Percentiles rank a stretch among this genome's conserved stretches.
phyloP scores from a whole-genome alignment of 2,329 filamentous ascomycete species.

The Pezicula radicicola region DNA sequence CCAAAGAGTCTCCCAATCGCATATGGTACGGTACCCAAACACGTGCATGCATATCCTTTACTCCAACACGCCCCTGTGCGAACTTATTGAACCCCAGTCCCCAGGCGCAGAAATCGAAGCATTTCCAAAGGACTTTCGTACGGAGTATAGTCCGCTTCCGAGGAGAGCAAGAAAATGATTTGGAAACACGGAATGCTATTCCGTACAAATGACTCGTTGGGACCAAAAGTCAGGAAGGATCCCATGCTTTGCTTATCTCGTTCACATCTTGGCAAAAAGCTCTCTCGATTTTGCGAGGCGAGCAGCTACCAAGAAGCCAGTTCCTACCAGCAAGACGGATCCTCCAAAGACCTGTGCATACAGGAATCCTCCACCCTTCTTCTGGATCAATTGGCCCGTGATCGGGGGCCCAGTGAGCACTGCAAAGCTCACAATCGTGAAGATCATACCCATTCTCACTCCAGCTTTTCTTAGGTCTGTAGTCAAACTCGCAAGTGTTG shows the following conservation, averaged over 20 bases:
- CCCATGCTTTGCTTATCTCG: neutral
- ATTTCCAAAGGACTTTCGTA: too few relatives aligned
- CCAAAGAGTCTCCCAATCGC: too few relatives aligned
- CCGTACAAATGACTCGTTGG: neutral
- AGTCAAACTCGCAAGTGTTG: conserved; percentile 46
- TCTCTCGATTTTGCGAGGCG: conserved; percentile 35
- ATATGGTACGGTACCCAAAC: too few relatives aligned
- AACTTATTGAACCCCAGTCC: too few relatives aligned
- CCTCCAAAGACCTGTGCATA: conserved; percentile 51
- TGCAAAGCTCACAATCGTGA: conserved; percentile 49
- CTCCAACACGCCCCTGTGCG: too few relatives aligned
- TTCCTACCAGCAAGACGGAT: conserved; percentile 38
- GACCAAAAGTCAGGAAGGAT: neutral
- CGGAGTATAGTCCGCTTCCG: too few relatives aligned
- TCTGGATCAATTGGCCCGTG: conserved; percentile 47
- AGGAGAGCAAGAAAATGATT: too few relatives aligned
- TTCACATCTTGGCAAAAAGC: conserved; percentile 21
- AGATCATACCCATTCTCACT: conserved; percentile 54
- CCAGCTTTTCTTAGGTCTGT: conserved; percentile 49
- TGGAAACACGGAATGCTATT: too few relatives aligned
- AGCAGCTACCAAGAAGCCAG: conserved; percentile 36
- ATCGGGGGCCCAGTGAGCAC: conserved; percentile 52
- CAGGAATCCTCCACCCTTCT: conserved; percentile 40
- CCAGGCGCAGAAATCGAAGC: too few relatives aligned
- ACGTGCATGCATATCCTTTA: too few relatives aligned